phyloP scores from a whole-genome alignment of 2,329 filamentous ascomycete genomes.

The Pestalotiopsis sp. region DNA sequence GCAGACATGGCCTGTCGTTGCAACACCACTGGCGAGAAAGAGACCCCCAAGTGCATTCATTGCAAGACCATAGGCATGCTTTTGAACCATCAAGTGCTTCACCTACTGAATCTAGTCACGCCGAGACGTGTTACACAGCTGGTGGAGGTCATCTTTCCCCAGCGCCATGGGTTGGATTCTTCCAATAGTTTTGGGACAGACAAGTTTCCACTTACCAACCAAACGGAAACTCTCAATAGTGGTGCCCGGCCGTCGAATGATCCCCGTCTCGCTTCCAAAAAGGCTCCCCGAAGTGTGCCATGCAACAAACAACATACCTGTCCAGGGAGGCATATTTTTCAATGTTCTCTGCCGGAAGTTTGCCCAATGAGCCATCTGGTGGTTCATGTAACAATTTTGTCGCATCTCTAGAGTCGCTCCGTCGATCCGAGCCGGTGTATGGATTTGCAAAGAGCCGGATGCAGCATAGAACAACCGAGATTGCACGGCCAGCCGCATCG shows the following conservation, averaged over 20 bases:
- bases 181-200: not conserved
- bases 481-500: not conserved
- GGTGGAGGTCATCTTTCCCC: not conserved
- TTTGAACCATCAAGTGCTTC: slow-evolving; percentile 11
- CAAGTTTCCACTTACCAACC: not conserved
- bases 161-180: not conserved
- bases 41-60: not conserved
- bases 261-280: not conserved
- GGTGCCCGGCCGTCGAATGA: not conserved
- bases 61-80: not conserved
- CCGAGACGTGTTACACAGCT: slow-evolving; percentile 8
- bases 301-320: not conserved
- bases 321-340: not conserved
- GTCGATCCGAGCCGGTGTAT: too few species aligned
- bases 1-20: not conserved
- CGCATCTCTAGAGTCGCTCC: not conserved
- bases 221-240: not conserved
- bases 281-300: not conserved
- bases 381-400: not conserved
- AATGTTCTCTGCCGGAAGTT: not conserved
- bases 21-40: not conserved
- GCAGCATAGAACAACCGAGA: not conserved
- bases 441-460: not conserved
- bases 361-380: not conserved
- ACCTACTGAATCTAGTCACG: slow-evolving; percentile 5